Evolutionary conservation across 129 eudicot species (phyloP), one percentile per base, ranked within the genome.

Genomic region (Solidago caesia): DNA sequence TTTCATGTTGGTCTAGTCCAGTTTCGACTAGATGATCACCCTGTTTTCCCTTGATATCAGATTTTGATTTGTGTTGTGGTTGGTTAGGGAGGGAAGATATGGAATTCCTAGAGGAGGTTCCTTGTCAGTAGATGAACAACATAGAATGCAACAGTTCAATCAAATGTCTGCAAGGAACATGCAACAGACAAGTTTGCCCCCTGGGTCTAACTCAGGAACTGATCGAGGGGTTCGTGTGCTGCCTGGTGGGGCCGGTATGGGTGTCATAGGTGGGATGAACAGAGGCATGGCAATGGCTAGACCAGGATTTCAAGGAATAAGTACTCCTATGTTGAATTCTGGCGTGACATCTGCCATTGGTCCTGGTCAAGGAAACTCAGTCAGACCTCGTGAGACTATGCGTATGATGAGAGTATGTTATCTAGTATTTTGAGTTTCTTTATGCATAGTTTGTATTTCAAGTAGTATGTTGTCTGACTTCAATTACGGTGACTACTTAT

Each of bases 81-180:
- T 78, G 5, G 57, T 70, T 83, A 82, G 96, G 88, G 98, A 86
- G 73, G 92, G 81, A 68, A 90, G 97, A 82, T 90, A 83, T 43
- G 83, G 82, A 57, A 73, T 88, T 39, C 91, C 96, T 27, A 88
- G 98, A 74, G 73, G 91, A 62, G 81, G 82, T 73, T 79, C 96
- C 25, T 81, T 84, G 64, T 73, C 96, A 53, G 77, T 77, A 65
- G 96, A 93, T 16, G 97, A 93, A 25, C 97, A 90, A 66, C 97
- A 88, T 68, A 82, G 96, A 79, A 45, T 83, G 73, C 96, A 89
- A 47, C 92, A 85, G 55, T 85, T 84, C 65, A 88, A 84, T 76
- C 89, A 88, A 59, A 77, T 90, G 75, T 65, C 97, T 80, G 87
- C 83, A 27, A 88, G 98, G 75, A 94, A 88, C 76, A 72, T 82